Evolutionary conservation across 2,329 filamentous ascomycete species (phyloP), one percentile per base, ranked within the genome.

Genomic region (Gaeumannomyces tritici): DNA sequence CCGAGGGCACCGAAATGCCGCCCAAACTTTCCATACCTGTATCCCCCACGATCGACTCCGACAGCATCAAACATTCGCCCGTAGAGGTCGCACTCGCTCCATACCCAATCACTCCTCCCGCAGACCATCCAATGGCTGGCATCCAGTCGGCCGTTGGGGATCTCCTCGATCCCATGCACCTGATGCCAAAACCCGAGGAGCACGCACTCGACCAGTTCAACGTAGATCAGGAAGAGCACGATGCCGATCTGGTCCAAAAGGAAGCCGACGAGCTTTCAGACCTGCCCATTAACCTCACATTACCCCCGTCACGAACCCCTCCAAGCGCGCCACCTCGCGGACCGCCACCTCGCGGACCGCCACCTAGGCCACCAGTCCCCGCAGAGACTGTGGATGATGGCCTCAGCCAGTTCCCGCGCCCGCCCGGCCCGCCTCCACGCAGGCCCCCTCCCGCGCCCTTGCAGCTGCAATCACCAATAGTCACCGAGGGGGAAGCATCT

Each of bases 401-500:
- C 3, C 69, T 80, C 5, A 72, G 75, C 12, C 79, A 80, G 64
- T 86, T 86, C 63, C 79, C 82, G 21, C 75, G 79, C 11, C 76
- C 77, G 6, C 78, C 82, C 12, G 80, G 83, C 2, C 82, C 86
- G 1, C 86, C 88, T 18, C 83, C 84, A 60, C 84, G 93, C 64
- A 97, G 96, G 73, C 85, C 88, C 7, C 92, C 93, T 3, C 93
- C 93, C 58, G 90, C 91, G 15, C 93, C 93, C 2, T 75, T 98
- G 62, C 88, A 93, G 70, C 80, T 98, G 28, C 81, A 78, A 58
- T 68, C 73, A 2, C 65, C 67, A 0, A 63, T 71, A 4, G 67
- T 71, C 2, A 67, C 71, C 4, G 84, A 88, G n/a, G 86, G 87
- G 15, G 81, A 83, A 0, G 90, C 91, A 64, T 93, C 90, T 0